A percentile compares a stretch with the other conserved stretches of the same genome.
These are phyloP conservation scores for Phoma sp. DNA, from an alignment of 2,329 filamentous ascomycete genomes.

Conservation along the genomic window DNA sequence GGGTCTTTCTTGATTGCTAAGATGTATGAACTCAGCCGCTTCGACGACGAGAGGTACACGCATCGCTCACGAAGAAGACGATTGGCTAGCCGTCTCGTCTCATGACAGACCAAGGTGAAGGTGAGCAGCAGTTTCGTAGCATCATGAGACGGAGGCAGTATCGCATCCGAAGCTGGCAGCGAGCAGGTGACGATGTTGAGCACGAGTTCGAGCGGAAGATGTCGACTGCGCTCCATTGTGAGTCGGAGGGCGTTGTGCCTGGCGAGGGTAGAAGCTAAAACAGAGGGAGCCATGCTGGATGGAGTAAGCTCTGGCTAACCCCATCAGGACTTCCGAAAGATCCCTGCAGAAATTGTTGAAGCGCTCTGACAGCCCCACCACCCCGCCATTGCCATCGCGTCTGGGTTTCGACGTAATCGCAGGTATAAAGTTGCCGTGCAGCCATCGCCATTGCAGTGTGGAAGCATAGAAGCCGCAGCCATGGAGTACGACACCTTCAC, in stretches of 20 bases:
- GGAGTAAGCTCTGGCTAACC: conserved; percentile 4
- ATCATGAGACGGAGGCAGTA: conserved; percentile 50
- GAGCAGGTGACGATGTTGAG: conserved; percentile 37
- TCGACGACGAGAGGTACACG: conserved; percentile 53
- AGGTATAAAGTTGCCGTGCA: background rate
- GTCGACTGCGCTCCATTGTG: conserved; percentile 11
- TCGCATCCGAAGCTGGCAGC: conserved; percentile 24
- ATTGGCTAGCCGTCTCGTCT: conserved; percentile 52
- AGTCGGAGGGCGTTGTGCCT: conserved; percentile 14
- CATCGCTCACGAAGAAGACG: conserved; percentile 57
- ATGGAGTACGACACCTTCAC: conserved; percentile 35
- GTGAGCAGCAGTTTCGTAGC: conserved; percentile 56
- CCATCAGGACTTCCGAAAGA: background rate
- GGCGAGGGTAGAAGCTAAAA: background rate
- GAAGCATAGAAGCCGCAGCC: no score
- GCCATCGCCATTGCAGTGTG: background rate
- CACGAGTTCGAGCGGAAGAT: conserved; percentile 39
- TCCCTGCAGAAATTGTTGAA: conserved; percentile 5
- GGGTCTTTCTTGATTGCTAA: conserved; percentile 24
- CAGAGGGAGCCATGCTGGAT: conserved; percentile 9
- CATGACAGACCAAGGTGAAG: conserved; percentile 54
- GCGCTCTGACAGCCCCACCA: conserved; percentile 9
- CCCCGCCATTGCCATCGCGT: conserved; percentile 9
- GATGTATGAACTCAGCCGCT: conserved; percentile 37
- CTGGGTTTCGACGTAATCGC: background rate